These are phyloP conservation scores for Pestalotiopsis sp. DNA, from an alignment of 2,329 filamentous ascomycete species.

Conservation along the genomic window DNA sequence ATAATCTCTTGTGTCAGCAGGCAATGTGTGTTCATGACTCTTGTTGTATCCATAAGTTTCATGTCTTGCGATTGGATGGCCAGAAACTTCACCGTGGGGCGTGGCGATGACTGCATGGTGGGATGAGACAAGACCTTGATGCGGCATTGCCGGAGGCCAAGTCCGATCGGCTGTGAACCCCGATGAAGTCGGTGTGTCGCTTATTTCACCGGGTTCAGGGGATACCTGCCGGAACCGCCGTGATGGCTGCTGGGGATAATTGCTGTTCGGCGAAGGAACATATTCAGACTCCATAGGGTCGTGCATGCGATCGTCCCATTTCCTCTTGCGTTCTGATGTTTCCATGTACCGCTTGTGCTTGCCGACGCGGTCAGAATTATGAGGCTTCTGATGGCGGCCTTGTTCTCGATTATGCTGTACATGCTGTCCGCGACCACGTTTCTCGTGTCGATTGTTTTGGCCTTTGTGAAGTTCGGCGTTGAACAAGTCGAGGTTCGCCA, in stretches of 20 bases:
- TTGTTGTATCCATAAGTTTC: background rate
- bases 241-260: background rate
- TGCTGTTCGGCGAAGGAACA: background rate
- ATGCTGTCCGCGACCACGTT: slow-evolving; percentile 6
- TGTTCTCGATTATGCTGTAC: background rate
- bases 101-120: background rate
- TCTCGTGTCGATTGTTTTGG: slow-evolving; percentile 19
- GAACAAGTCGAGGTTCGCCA: slow-evolving; percentile 8
- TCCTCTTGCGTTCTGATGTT: slow-evolving; percentile 11
- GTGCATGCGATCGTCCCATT: slow-evolving; percentile 10
- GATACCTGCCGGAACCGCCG: slow-evolving; percentile 11
- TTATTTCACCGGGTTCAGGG: slow-evolving; percentile 18
- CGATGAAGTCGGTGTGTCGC: slow-evolving; percentile 9
- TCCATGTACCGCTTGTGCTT: slow-evolving; percentile 1
- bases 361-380: background rate
- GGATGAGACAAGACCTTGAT: background rate
- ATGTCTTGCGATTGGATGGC: background rate
- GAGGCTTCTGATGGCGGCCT: background rate
- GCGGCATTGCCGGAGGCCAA: background rate
- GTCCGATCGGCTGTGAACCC: background rate
- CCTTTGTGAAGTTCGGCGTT: background rate
- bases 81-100: background rate
- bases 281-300: background rate
- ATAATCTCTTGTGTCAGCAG: background rate
- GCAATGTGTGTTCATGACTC: background rate